Evolutionary conservation across 2,329 filamentous ascomycete species (phyloP).

Genomic region (Samsoniella hepiali): DNA sequence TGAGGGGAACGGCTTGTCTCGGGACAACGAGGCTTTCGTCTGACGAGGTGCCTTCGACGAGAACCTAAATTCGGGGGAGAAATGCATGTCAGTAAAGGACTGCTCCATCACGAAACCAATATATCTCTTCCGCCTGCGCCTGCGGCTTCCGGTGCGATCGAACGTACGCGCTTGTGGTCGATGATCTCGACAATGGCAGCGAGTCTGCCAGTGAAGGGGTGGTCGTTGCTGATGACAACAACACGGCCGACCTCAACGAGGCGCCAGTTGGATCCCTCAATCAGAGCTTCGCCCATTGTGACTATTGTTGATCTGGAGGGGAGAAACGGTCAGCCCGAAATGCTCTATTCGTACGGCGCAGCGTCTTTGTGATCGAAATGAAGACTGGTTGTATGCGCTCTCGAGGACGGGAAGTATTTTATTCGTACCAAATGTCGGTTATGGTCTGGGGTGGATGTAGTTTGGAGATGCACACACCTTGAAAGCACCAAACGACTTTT

Average conservation of each 20-base stretch:
- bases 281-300: slow-evolving; percentile 80
- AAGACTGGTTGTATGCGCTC: slow-evolving; percentile 6
- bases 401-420: slow-evolving; percentile 10
- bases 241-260: slow-evolving; percentile 98
- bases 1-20: slow-evolving; percentile 81
- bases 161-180: slow-evolving; percentile 98
- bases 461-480: slow-evolving; percentile 31
- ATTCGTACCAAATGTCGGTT: slow-evolving; percentile 22
- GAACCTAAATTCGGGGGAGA: slow-evolving; percentile 60
- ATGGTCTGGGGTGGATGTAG: slow-evolving; percentile 21
- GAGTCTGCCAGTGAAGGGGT: slow-evolving; percentile 79
- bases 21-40: slow-evolving; percentile 75
- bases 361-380: slow-evolving; percentile 4
- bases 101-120: background rate
- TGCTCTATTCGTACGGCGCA: slow-evolving; percentile 21
- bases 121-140: background rate
- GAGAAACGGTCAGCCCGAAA: slow-evolving; percentile 32
- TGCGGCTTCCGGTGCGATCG: background rate
- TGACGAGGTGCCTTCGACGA: slow-evolving; percentile 90
- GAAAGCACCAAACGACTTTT: slow-evolving; percentile 40
- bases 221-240: slow-evolving; percentile 79
- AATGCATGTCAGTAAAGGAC: slow-evolving; percentile 24
- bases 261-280: slow-evolving; percentile 84
- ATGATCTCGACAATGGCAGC: slow-evolving; percentile 98
- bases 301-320: slow-evolving; percentile 49